phyloP scores from a whole-genome alignment of 1,284 basidiomycete species.

The Abortiporus biennis region DNA sequence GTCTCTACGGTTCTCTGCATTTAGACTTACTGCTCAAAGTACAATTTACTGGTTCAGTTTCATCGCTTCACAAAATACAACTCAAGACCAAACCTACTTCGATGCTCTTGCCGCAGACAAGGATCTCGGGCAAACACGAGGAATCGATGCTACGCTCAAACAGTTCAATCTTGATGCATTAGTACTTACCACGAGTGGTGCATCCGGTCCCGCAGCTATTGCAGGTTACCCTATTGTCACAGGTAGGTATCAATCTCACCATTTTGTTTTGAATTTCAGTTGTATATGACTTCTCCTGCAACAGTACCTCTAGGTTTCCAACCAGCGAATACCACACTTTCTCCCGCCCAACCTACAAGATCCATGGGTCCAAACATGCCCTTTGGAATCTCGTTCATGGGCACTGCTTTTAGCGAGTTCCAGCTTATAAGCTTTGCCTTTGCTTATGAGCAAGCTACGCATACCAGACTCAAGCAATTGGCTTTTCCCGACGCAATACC shows the following conservation, averaged over 20 bases:
- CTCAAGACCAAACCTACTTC: constrained; percentile 30
- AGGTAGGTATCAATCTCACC: constrained; percentile 16
- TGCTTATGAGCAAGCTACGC: constrained; percentile 51
- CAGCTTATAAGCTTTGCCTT: constrained; percentile 42
- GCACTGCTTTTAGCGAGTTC: constrained; percentile 45
- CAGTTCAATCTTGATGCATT: constrained; percentile 38
- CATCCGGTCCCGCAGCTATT: constrained; percentile 29
- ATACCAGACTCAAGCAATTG: constrained; percentile 32
- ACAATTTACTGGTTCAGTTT: constrained; percentile 22
- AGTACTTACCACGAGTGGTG: constrained; percentile 31
- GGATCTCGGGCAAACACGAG: constrained; percentile 31
- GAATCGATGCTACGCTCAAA: constrained; percentile 40
- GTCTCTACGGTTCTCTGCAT: constrained; percentile 8
- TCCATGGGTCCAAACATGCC: constrained; percentile 35
- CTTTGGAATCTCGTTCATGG: constrained; percentile 44
- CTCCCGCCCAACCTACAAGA: constrained; percentile 28
- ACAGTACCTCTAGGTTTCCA: constrained; percentile 44
- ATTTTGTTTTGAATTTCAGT: background rate
- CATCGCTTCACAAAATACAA: constrained; percentile 30
- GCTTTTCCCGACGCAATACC: constrained; percentile 43
- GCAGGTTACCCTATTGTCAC: constrained; percentile 38
- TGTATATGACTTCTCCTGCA: constrained; percentile 1
- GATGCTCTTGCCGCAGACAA: constrained; percentile 30
- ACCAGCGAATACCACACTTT: constrained; percentile 26
- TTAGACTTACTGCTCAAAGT: background rate